phyloP scores from a whole-genome alignment of 176 grass and related monocot species.

The Eragrostis curvula region DNA sequence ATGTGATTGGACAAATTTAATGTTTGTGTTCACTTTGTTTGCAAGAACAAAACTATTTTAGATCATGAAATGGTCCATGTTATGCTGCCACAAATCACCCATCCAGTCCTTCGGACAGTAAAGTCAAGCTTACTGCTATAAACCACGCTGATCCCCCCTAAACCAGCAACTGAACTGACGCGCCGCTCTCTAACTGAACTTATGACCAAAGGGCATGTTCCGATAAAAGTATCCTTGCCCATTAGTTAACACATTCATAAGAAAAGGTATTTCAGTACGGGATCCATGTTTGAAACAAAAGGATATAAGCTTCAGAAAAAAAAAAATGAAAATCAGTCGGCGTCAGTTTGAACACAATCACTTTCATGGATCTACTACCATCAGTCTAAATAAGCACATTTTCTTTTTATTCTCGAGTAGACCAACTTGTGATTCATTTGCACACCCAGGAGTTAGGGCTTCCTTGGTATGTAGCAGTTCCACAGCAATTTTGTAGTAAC shows the following conservation, averaged over 20 bases:
- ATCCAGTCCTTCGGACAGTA: no score
- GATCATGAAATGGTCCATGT: not conserved
- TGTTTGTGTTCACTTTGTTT: not conserved
- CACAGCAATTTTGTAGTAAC: not conserved
- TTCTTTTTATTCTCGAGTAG: not conserved
- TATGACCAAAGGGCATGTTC: not conserved
- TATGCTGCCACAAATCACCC: not conserved
- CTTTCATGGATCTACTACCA: not conserved
- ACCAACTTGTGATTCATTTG: not conserved
- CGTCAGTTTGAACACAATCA: not conserved
- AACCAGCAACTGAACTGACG: not conserved
- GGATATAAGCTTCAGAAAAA: not conserved
- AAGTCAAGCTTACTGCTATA: no score
- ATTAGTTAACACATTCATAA: not conserved
- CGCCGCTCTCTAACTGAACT: not conserved
- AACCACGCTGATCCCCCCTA: not conserved
- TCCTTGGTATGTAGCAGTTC: slow-evolving; percentile 1
- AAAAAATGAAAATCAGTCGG: not conserved
- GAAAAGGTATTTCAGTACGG: not conserved
- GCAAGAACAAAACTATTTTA: not conserved
- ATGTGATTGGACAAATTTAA: not conserved
- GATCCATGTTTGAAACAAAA: not conserved
- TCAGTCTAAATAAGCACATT: not conserved
- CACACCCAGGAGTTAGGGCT: not conserved
- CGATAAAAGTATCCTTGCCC: not conserved